Conservation (phyloP, 805 yeast species). For the Yamadazyma paraphyllophila region DNA sequence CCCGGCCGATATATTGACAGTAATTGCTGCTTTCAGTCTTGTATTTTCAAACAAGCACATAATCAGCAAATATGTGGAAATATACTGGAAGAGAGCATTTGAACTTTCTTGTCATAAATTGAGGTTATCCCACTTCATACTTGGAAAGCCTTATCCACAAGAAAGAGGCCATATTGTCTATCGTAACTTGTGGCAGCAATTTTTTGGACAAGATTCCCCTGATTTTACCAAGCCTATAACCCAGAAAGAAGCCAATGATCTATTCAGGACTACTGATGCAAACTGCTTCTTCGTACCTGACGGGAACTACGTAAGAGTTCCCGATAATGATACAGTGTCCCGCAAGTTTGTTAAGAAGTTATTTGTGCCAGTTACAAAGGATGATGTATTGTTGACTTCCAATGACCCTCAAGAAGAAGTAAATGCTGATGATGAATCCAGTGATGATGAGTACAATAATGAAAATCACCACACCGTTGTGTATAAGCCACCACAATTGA, state of each 20-base stretch:
- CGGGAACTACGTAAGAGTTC: slow-evolving; percentile 84
- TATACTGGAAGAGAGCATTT: slow-evolving; percentile 65
- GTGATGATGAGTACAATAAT: slow-evolving; percentile 36
- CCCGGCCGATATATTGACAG: slow-evolving; percentile 11
- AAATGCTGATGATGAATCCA: slow-evolving; percentile 1
- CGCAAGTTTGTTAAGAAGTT: slow-evolving; percentile 60
- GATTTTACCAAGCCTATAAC: slow-evolving; percentile 56
- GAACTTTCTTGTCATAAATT: slow-evolving; percentile 51
- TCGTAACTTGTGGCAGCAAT: slow-evolving; percentile 45
- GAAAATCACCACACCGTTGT: slow-evolving; percentile 64
- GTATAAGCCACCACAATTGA: slow-evolving; percentile 81
- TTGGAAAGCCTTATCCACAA: slow-evolving; percentile 56
- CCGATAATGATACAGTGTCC: slow-evolving; percentile 75
- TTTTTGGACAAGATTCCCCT: slow-evolving; percentile 42
- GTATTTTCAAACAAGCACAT: not conserved
- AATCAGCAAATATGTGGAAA: slow-evolving; percentile 34
- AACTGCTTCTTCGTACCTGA: slow-evolving; percentile 70
- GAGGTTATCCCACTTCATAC: slow-evolving; percentile 79
- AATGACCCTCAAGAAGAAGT: slow-evolving; percentile 3
- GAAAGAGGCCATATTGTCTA: slow-evolving; percentile 72
- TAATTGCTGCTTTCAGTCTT: slow-evolving; percentile 7
- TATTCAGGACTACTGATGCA: slow-evolving; percentile 42
- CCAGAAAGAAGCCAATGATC: slow-evolving; percentile 39
- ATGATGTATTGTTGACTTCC: slow-evolving; percentile 53
- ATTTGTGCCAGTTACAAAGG: slow-evolving; percentile 81